Evolutionary conservation across 495 filamentous ascomycete genomes (phyloP).

Genomic region (Lophium mytilinum): DNA sequence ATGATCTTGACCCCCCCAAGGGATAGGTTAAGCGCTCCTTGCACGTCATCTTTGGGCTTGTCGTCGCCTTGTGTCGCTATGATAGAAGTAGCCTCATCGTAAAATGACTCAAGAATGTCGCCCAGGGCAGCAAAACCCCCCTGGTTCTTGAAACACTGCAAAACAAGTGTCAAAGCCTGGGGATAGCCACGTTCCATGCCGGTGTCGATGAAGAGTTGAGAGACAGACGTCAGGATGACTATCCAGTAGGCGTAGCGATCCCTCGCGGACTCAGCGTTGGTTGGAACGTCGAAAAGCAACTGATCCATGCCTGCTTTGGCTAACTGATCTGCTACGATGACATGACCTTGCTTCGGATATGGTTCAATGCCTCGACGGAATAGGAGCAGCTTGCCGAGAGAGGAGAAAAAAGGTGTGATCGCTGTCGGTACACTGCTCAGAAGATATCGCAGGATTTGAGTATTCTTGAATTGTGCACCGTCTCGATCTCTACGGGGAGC

Average conservation of each 20-base stretch:
- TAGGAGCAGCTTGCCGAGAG: conserved; percentile 70
- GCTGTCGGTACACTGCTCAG: conserved; percentile 64
- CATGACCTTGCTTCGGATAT: conserved; percentile 57
- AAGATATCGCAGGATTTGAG: conserved; percentile 62
- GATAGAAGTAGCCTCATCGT: conserved; percentile 51
- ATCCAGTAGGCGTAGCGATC: conserved; percentile 69
- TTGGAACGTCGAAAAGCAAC: conserved; percentile 43
- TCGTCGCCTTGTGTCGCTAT: conserved; percentile 33
- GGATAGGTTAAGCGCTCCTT: conserved; percentile 18
- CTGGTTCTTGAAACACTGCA: conserved; percentile 76
- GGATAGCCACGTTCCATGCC: conserved; percentile 48
- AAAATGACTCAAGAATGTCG: conserved; percentile 63
- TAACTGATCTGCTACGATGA: conserved; percentile 66
- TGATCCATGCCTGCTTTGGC: conserved; percentile 63
- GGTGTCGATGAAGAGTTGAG: conserved; percentile 69
- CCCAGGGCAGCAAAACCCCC: conserved; percentile 69
- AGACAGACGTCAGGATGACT: conserved; percentile 65
- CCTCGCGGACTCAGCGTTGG: conserved; percentile 36
- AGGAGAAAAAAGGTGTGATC: conserved; percentile 69
- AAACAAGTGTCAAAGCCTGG: conserved; percentile 67
- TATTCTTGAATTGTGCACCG: conserved; percentile 65
- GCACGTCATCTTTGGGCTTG: conserved; percentile 22
- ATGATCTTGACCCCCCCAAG: conserved; percentile 69
- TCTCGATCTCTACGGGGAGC: conserved; percentile 14
- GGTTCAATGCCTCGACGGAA: conserved; percentile 59